These are phyloP conservation scores for Russula abietina DNA, from an alignment of 768 basidiomycete species.

Conservation along the genomic window DNA sequence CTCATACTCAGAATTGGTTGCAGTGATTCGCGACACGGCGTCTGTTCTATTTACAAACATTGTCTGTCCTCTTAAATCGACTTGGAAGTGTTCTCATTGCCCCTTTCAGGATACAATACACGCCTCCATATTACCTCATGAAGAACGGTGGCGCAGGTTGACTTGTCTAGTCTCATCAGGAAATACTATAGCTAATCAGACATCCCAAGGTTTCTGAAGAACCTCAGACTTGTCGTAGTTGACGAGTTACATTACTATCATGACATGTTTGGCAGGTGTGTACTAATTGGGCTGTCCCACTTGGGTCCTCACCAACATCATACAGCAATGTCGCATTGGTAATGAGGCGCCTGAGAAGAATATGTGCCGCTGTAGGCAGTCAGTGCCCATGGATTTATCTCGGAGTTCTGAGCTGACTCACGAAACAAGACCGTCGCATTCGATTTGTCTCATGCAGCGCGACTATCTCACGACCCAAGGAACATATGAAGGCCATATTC, in stretches of 20 bases:
- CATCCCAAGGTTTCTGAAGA: slow-evolving; percentile 60
- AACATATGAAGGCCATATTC: slow-evolving; percentile 74
- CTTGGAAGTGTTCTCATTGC: slow-evolving; percentile 7
- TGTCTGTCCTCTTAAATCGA: slow-evolving; percentile 34
- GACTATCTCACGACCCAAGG: slow-evolving; percentile 68
- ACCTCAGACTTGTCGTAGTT: slow-evolving; percentile 71
- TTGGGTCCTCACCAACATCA: neutral
- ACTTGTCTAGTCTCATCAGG: slow-evolving; percentile 13
- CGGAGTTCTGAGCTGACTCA: neutral
- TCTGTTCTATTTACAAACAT: slow-evolving; percentile 89
- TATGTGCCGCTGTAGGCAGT: slow-evolving; percentile 77
- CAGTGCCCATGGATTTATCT: neutral
- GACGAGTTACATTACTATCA: slow-evolving; percentile 88
- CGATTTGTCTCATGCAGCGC: slow-evolving; percentile 84
- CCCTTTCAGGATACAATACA: slow-evolving; percentile 71
- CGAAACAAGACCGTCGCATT: slow-evolving; percentile 42
- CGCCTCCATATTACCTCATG: slow-evolving; percentile 75
- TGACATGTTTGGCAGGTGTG: slow-evolving; percentile 71
- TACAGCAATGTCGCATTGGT: slow-evolving; percentile 75
- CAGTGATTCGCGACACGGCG: slow-evolving; percentile 64
- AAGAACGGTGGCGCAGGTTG: slow-evolving; percentile 76
- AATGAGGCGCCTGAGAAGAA: slow-evolving; percentile 65
- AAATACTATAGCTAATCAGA: slow-evolving; percentile 10
- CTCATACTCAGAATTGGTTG: neutral
- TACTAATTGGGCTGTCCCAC: neutral